A percentile compares a stretch with the other conserved stretches of the same genome.
Conservation (phyloP, 2,329 filamentous ascomycete species). For the Fusarium chuoi region DNA sequence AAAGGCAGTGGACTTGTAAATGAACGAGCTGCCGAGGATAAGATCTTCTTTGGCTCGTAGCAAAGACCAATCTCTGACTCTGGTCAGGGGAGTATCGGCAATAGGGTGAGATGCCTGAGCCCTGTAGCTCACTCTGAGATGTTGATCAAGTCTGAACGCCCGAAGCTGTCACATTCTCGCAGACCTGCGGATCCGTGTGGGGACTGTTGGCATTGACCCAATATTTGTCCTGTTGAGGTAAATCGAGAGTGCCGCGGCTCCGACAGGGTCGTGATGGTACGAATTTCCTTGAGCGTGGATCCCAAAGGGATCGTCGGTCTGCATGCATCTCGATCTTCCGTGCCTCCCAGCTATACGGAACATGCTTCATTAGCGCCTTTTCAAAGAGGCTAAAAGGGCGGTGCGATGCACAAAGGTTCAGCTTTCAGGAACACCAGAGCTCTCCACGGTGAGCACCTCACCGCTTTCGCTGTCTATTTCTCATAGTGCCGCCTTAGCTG, state of each 20-base stretch:
- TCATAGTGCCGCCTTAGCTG: neutral
- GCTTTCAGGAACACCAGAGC: constrained; percentile 31
- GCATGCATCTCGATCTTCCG: constrained; percentile 38
- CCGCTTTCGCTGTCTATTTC: constrained; percentile 29
- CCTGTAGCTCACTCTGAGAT: constrained; percentile 30
- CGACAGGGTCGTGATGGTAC: constrained; percentile 23
- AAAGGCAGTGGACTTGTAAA: constrained; percentile 2
- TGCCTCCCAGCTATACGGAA: constrained; percentile 39
- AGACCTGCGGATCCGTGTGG: constrained; percentile 36
- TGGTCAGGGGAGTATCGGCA: neutral
- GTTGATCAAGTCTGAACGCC: constrained; percentile 34
- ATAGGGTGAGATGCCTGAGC: constrained; percentile 16
- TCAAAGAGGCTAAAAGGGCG: constrained; percentile 4
- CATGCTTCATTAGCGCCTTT: constrained; percentile 38
- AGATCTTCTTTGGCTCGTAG: neutral
- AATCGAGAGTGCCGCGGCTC: constrained; percentile 31
- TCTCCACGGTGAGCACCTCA: constrained; percentile 26
- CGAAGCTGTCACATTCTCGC: constrained; percentile 21
- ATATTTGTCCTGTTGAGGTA: constrained; percentile 22
- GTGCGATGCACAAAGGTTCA: constrained; percentile 35
- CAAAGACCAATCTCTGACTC: neutral
- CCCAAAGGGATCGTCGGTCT: constrained; percentile 26
- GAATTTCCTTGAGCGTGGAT: constrained; percentile 26
- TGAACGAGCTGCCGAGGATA: neutral
- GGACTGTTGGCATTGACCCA: constrained; percentile 20